phyloP scores from a whole-genome alignment of 2,329 filamentous ascomycete species.

The Periglandula ipomoeae region DNA sequence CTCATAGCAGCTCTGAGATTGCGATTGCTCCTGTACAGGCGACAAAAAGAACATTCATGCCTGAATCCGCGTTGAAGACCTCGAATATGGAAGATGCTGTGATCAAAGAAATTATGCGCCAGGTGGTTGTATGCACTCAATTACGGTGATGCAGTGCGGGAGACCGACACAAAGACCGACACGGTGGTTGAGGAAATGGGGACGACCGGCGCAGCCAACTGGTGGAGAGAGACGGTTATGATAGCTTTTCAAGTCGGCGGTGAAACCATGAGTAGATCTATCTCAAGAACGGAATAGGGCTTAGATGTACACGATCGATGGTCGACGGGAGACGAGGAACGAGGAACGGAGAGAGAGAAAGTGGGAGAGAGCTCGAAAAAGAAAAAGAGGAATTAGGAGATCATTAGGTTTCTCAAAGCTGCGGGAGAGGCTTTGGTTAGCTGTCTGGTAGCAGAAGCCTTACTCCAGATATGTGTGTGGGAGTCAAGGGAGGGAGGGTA shows the following conservation, averaged over 20 bases:
- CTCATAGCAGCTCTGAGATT: slow-evolving; percentile 46
- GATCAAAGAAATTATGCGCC: neutral
- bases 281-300: neutral
- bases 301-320: neutral
- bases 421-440: neutral
- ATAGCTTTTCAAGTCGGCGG: neutral
- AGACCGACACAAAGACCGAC: too few species aligned
- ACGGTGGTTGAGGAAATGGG: neutral
- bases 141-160: neutral
- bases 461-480: neutral
- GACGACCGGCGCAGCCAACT: neutral
- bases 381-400: slow-evolving; percentile 5
- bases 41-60: slow-evolving; percentile 11
- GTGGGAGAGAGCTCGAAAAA: neutral
- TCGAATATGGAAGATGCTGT: neutral
- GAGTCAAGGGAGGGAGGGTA: slow-evolving; percentile 6
- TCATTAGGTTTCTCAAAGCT: slow-evolving; percentile 2
- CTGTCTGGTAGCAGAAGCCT: neutral
- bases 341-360: neutral
- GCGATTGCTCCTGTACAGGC: too few species aligned
- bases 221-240: neutral
- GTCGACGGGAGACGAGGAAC: neutral
- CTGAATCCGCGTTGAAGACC: neutral
- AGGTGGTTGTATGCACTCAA: neutral
- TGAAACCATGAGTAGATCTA: neutral